Evolutionary conservation across 495 filamentous ascomycete species (phyloP), one percentile per base, ranked within the genome.

Genomic region (Letharia lupina): DNA sequence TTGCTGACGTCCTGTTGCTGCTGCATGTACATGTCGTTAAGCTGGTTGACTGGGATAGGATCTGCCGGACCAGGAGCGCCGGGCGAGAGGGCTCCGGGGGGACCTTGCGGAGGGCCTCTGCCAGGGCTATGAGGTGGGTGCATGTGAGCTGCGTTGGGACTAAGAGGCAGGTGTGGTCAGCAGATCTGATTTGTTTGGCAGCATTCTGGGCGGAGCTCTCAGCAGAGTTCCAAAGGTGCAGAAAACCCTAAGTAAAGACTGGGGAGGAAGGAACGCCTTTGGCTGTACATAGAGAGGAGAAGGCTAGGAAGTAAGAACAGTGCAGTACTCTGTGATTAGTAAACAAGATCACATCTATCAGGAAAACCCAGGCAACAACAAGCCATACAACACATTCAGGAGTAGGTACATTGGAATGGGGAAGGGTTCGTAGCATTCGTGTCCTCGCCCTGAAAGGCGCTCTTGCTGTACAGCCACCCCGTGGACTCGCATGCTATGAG

Each of bases 81-180:
- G n/a, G 76, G 70, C 39, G 71, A 65, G 40, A 80, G 60, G 4
- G 77, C 75, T 16, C 79, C 79, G 40, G 80, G 79, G 7, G 75
- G 76, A 31, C 76, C 77, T 60, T 72, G 75, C 16, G 76, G 76
- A 67, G 73, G 72, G 47, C 73, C 73, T 61, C 75, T 76, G 23
- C 77, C 73, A 16, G 73, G 70, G 54, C 71, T 72, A 61, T 75
- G 75, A 41, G 76, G 76, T 61, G 77, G 78, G 67, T 82, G 79
- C 70, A 75, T 73, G 59, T 81, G 79, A 69, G 76, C 77, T 63
- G 80, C 76, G 72, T 81, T 74, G 66, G 76, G 77, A 78, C 79
- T 82, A 75, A 66, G 74, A 61, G 40, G 28, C 57, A 60, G n/a
- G 6, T 60, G 35, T 50, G 67, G 70, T 69, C 70, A 69, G 67